Evolutionary conservation across 2,329 filamentous ascomycete genomes (phyloP).

Genomic region (Talaromyces rugulosus): DNA sequence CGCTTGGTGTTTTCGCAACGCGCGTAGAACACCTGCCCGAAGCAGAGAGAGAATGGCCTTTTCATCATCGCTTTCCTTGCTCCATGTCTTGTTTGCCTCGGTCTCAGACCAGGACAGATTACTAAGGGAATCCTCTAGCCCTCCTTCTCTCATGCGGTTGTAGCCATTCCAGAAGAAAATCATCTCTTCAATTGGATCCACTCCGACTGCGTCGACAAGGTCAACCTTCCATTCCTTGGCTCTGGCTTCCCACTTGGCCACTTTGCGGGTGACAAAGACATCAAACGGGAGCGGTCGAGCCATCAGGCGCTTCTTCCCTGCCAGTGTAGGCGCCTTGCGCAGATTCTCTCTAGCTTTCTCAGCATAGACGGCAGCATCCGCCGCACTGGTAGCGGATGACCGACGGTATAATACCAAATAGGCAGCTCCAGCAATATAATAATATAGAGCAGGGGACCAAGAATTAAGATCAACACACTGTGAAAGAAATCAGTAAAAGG

Average conservation of each 20-base stretch:
- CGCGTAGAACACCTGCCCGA: conserved; percentile 61
- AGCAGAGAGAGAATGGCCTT: conserved; percentile 63
- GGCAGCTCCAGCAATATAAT: conserved; percentile 76
- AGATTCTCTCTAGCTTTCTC: conserved; percentile 65
- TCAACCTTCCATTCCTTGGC: conserved; percentile 63
- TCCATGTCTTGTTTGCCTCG: conserved; percentile 52
- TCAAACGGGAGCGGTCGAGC: conserved; percentile 86
- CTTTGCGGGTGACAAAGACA: conserved; percentile 74
- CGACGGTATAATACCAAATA: conserved; percentile 76
- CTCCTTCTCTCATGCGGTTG: conserved; percentile 67
- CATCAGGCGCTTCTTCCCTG: conserved; percentile 87
- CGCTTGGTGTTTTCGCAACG: conserved; percentile 58
- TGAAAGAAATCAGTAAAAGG: not conserved
- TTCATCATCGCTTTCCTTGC: conserved; percentile 54
- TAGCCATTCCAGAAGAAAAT: conserved; percentile 89
- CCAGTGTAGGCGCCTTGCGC: conserved; percentile 65
- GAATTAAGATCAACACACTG: conserved; percentile 75
- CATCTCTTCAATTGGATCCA: conserved; percentile 84
- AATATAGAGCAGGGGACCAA: conserved; percentile 87
- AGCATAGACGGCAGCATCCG: conserved; percentile 55
- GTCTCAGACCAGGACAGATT: conserved; percentile 66
- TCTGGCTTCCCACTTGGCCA: conserved; percentile 81
- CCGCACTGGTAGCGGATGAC: conserved; percentile 23
- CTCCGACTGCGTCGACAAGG: conserved; percentile 74
- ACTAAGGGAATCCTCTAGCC: conserved; percentile 61